Evolutionary conservation across 257 asterid genomes (phyloP), one percentile per base, ranked within the genome.

Genomic region (Primulina tabacum): DNA sequence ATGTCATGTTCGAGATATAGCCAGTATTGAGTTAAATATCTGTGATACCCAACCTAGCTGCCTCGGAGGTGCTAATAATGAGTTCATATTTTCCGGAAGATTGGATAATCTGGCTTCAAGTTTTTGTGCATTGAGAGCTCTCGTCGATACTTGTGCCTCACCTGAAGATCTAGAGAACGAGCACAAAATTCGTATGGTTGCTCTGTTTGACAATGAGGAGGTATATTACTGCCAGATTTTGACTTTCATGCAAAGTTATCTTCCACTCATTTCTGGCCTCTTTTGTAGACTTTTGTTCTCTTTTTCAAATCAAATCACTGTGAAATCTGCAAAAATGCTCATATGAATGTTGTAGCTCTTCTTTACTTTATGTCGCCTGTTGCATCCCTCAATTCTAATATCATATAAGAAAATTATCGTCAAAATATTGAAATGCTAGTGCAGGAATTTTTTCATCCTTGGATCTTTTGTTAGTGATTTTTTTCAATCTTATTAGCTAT

Each of bases 1-100:
- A 72, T 93, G 97, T 82, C 78, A 85, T 75, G 85, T 83, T 83
- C 84, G 86, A 60, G 95, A 90, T 76, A 90, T 93, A 68, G 94
- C 83, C 35, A 89, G 84, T 81, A 74, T 93, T 47, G 99, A 91
- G 80, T 81, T 93, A 80, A 93, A 93, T 85, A 85, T 93, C 73
- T 93, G 97, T 52, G 99, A 93, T 78, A 93, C 92, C 75, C 97
- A 93, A 80, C 89, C 99, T 71, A 90, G 99, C 83, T 93, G 99
- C 82, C 96, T 91, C 68, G 99, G 97, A 77, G 99, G 97, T 85
- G 97, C 92, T 73, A 87, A 87, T 73, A 84, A 91, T 50, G 97
- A 93, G 82, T 89, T 93, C 87, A 82, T 93, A 82, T 90, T 89
- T 80, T 93, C 99, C 80, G 99, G 99, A 82, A 89, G 99, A 84